Evolutionary conservation across 2,329 filamentous ascomycete species (phyloP), one percentile per base, ranked within the genome.

Genomic region (Parastagonospora nodorum): DNA sequence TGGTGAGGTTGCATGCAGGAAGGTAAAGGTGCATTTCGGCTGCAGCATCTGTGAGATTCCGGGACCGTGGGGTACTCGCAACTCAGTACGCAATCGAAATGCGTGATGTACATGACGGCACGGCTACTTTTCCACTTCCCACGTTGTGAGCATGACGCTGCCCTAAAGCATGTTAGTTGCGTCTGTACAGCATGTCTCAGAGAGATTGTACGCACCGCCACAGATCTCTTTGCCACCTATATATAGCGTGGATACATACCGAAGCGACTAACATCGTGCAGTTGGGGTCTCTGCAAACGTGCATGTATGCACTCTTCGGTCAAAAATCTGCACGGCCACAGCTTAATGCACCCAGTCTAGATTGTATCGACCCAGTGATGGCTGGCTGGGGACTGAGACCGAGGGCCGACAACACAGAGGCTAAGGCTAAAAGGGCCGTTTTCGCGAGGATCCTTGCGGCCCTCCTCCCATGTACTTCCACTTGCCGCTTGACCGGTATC

Each of bases 51-150:
- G 42, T 33, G 41, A 33, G 30, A 28, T 37, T 38, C 36, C 15
- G 32, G 28, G 9, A 15, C 42, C 45, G 55, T 60, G 58, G 53
- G 56, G 57, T 53, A 37, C 11, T 43, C 38, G 16, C 8, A 45
- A 47, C 57, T 48, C 44, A 41, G 53, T 67, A 66, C 58, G 60
- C 60, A 59, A 68, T 65, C 16, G 46, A 55, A 53, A 55, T 50
- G 41, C 49, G 48, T 53, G 28, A 56, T 53, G 44, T 36, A 40
- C 33, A 30, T 27, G 31, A 45, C 42, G 31, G 29, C 29, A 28
- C 52, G 47, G 35, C 37, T 33, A 33, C 29, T 30, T 27, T 30
- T 28, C 36, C 28, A 24, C 42, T 35, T 32, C 35, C 37, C 30
- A 46, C 14, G 29, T 33, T 39, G 37, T 33, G 33, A 31, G 29